phyloP scores from a whole-genome alignment of 306 rosid genomes.

The Prunus mume region DNA sequence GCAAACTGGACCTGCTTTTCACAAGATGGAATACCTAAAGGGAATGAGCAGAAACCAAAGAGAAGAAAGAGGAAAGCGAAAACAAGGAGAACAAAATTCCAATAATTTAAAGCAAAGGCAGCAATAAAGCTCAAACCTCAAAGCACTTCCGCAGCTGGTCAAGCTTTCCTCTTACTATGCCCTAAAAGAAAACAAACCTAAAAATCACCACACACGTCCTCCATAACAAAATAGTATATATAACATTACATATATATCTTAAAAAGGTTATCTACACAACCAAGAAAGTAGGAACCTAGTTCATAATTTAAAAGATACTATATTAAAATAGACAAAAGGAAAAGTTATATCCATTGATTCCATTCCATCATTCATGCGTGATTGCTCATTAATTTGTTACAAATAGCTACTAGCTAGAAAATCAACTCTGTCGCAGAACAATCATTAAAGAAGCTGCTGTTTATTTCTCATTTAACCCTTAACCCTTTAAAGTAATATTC shows the following conservation, averaged over 20 bases:
- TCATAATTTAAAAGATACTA: not conserved
- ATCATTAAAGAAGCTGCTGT: not conserved
- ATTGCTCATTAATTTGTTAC: not conserved
- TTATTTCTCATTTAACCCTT: not conserved
- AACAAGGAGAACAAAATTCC: not conserved
- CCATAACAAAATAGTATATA: slow-evolving; percentile 1
- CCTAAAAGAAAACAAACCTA: slow-evolving; percentile 41
- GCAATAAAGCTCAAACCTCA: slow-evolving; percentile 55
- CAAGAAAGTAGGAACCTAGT: not conserved
- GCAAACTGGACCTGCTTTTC: slow-evolving; percentile 89
- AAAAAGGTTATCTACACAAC: not conserved
- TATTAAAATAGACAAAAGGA: not conserved
- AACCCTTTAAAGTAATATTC: not conserved
- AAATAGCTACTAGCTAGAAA: not conserved
- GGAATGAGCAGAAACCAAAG: not conserved
- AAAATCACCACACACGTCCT: slow-evolving; percentile 11
- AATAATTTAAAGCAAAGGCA: slow-evolving; percentile 2
- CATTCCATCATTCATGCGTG: not conserved
- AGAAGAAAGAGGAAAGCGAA: not conserved
- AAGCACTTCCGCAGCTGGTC: slow-evolving; percentile 92
- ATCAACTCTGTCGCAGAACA: not conserved
- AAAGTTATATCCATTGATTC: not conserved
- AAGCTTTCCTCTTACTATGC: slow-evolving; percentile 91
- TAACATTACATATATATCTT: not conserved
- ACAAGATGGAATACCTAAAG: slow-evolving; percentile 20